Conservation (phyloP, 306 rosid species). For the Corylus americana region DNA sequence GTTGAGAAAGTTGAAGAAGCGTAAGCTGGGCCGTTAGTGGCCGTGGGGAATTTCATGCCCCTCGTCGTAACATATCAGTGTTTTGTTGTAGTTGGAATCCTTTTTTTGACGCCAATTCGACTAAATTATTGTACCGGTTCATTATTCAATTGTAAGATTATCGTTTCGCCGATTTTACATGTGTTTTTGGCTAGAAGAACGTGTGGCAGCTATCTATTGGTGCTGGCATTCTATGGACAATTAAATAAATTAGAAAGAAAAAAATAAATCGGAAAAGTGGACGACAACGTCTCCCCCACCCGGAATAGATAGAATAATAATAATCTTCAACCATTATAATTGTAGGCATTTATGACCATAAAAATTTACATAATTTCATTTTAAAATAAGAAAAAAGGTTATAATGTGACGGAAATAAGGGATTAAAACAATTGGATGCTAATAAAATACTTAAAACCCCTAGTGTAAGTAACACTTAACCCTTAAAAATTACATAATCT, state of each 20-base stretch:
- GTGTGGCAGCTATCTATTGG: neutral
- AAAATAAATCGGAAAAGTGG: neutral
- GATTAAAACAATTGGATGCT: neutral
- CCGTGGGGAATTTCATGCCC: neutral
- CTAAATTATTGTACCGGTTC: neutral
- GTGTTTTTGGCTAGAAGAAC: neutral
- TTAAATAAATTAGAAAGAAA: neutral
- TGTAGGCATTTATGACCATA: too few species aligned
- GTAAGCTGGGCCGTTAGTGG: slow-evolving; percentile 28
- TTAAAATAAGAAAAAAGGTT: too few species aligned
- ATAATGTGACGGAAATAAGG: neutral
- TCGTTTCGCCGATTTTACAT: neutral
- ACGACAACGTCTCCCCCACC: neutral
- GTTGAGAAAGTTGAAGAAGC: slow-evolving; percentile 47
- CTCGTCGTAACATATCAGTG: neutral
- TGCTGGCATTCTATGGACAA: too few species aligned
- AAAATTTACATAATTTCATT: too few species aligned
- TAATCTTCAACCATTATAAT: too few species aligned
- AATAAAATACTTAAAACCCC: neutral
- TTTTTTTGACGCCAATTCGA: neutral
- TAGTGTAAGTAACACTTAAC: too few species aligned
- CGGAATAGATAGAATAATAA: neutral
- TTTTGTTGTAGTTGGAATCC: neutral
- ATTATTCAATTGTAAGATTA: slow-evolving; percentile 5
- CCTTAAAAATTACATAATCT: too few species aligned